phyloP scores from a whole-genome alignment of 305 asterid species.

The Fraxinus ornus region DNA sequence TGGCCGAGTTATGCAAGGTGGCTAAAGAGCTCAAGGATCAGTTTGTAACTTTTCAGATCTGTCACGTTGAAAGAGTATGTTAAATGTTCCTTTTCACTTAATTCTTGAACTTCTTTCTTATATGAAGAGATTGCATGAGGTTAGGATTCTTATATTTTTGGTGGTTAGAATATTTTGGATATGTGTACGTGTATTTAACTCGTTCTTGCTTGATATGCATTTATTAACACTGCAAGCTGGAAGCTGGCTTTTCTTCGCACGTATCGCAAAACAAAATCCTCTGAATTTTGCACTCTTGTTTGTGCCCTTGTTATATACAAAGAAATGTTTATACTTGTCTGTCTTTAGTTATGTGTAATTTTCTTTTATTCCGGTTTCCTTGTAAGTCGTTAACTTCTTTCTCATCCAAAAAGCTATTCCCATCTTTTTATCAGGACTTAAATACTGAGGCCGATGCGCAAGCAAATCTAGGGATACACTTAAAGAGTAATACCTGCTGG shows the following conservation, averaged over 20 bases:
- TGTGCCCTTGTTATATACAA: neutral
- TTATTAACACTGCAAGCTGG: neutral
- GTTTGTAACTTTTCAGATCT: constrained; percentile 70
- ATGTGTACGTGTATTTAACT: neutral
- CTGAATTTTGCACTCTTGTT: neutral
- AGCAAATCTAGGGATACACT: constrained; percentile 78
- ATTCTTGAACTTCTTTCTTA: neutral
- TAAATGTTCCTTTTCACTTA: constrained; percentile 1
- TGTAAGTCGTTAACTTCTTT: neutral
- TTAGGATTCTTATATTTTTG: neutral
- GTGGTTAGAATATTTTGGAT: neutral
- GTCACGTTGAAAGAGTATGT: constrained; percentile 76
- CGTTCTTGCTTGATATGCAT: neutral
- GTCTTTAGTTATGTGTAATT: neutral
- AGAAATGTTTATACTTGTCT: neutral
- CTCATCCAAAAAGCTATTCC: neutral
- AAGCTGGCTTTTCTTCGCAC: neutral
- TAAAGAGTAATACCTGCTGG: constrained; percentile 46
- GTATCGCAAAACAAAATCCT: neutral
- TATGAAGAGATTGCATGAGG: neutral
- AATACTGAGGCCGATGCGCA: constrained; percentile 92
- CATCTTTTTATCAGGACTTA: constrained; percentile 44
- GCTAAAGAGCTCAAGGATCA: constrained; percentile 85
- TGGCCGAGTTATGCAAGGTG: constrained; percentile 90
- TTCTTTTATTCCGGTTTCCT: neutral